Percentiles rank a stretch among this genome's conserved stretches.
Evolutionary conservation across 495 filamentous ascomycete genomes (phyloP).

Genomic region (Trichoderma asperelloides): DNA sequence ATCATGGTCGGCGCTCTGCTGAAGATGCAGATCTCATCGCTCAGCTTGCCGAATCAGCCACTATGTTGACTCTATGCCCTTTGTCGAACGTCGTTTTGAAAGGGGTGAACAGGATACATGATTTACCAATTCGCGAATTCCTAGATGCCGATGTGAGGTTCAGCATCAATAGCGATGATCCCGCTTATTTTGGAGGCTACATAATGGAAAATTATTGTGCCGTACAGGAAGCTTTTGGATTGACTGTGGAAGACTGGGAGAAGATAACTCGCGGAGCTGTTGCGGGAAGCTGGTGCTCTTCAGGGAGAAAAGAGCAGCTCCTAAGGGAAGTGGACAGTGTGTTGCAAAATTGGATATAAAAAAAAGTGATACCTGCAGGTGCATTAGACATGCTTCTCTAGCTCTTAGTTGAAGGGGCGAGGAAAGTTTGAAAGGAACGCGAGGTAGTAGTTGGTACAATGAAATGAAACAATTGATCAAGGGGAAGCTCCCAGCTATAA

Average conservation of each 20-base stretch:
- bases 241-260: slow-evolving; percentile 56
- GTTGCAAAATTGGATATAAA: slow-evolving; percentile 13
- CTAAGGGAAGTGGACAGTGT: slow-evolving; percentile 27
- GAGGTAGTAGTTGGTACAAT: no score
- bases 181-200: slow-evolving; percentile 74
- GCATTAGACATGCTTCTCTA: no score
- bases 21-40: slow-evolving; percentile 52
- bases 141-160: slow-evolving; percentile 58
- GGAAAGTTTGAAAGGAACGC: no score
- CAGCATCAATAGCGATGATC: slow-evolving; percentile 68
- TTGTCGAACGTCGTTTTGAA: slow-evolving; percentile 61
- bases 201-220: slow-evolving; percentile 69
- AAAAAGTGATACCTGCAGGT: background rate
- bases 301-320: slow-evolving; percentile 37
- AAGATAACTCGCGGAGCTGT: slow-evolving; percentile 53
- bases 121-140: slow-evolving; percentile 57
- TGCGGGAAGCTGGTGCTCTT: slow-evolving; percentile 50
- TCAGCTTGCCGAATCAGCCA: slow-evolving; percentile 44
- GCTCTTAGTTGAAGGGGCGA: no score
- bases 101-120: slow-evolving; percentile 45
- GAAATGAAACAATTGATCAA: no score
- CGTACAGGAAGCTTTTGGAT: slow-evolving; percentile 59
- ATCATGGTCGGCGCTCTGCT: slow-evolving; percentile 57
- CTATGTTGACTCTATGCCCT: slow-evolving; percentile 62
- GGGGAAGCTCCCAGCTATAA: no score